These are phyloP conservation scores for Capsicum rhomboideum DNA, from an alignment of 257 asterid species.

Conservation along the genomic window DNA sequence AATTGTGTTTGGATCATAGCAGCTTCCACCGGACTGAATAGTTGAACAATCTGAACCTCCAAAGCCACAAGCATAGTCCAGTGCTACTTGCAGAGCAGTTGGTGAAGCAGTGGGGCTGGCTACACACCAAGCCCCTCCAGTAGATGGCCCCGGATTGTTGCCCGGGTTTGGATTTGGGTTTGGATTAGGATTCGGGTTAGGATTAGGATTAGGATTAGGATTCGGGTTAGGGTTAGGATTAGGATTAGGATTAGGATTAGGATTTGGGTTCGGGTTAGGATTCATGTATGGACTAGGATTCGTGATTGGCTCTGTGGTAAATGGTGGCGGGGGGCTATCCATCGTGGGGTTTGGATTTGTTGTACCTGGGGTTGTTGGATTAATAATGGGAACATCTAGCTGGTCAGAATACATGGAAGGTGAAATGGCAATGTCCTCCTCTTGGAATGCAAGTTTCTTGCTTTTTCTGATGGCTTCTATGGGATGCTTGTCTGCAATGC, in stretches of 20 bases:
- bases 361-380: conserved; percentile 48
- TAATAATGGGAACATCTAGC: conserved; percentile 62
- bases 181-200: not conserved
- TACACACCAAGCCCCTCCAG: conserved; percentile 87
- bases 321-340: conserved; percentile 18
- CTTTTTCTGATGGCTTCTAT: conserved; percentile 27
- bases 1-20: conserved; percentile 69
- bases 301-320: conserved; percentile 13
- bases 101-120: conserved; percentile 62
- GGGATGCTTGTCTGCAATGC: conserved; percentile 26
- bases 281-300: conserved; percentile 34
- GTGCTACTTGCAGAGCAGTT: conserved; percentile 85
- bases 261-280: conserved; percentile 12
- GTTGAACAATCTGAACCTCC: conserved; percentile 93
- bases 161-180: not conserved
- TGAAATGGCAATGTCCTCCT: conserved; percentile 27
- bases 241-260: not conserved
- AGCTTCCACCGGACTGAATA: conserved; percentile 57
- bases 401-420: conserved; percentile 22
- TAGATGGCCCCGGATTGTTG: conserved; percentile 28
- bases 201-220: not conserved
- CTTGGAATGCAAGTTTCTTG: conserved; percentile 29
- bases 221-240: not conserved
- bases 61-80: conserved; percentile 95
- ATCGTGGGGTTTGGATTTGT: conserved; percentile 11